Evolutionary conservation across 2,329 filamentous ascomycete genomes (phyloP).

Genomic region (Rhinocladiella similis): DNA sequence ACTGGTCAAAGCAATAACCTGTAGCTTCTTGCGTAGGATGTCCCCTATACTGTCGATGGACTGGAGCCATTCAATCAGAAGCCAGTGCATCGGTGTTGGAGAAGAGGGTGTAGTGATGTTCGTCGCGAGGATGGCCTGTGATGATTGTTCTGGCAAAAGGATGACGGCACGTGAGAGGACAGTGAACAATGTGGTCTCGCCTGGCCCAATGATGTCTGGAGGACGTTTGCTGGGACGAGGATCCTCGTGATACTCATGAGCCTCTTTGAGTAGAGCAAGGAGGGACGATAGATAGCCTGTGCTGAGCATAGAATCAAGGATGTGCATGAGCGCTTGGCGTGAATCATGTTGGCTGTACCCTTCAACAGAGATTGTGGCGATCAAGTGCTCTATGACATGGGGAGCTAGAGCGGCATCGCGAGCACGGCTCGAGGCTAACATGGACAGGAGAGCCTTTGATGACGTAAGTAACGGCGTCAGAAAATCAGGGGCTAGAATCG

Average conservation of each 20-base stretch:
- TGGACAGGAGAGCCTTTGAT: slow-evolving; percentile 25
- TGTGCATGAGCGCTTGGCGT: slow-evolving; percentile 42
- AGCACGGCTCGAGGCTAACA: slow-evolving; percentile 25
- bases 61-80: slow-evolving; percentile 49
- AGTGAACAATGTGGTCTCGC: slow-evolving; percentile 81
- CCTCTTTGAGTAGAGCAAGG: slow-evolving; percentile 65
- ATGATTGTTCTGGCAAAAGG: slow-evolving; percentile 68
- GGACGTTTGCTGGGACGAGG: slow-evolving; percentile 75
- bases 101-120: slow-evolving; percentile 13
- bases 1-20: slow-evolving; percentile 47
- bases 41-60: slow-evolving; percentile 51
- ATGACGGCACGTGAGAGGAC: slow-evolving; percentile 78
- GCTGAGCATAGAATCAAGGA: slow-evolving; percentile 55
- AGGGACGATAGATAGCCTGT: slow-evolving; percentile 38
- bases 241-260: slow-evolving; percentile 73
- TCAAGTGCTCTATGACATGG: slow-evolving; percentile 41
- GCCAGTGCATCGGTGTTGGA: slow-evolving; percentile 38
- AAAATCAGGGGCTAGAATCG: slow-evolving; percentile 44
- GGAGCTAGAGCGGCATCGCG: slow-evolving; percentile 38
- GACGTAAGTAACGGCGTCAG: slow-evolving; percentile 43
- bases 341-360: slow-evolving; percentile 32
- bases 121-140: slow-evolving; percentile 49
- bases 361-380: slow-evolving; percentile 32
- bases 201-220: slow-evolving; percentile 69
- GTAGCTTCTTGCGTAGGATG: slow-evolving; percentile 48